A percentile compares a stretch with the other conserved stretches of the same genome.
phyloP scores from a whole-genome alignment of 2,329 filamentous ascomycete genomes.

The Alternaria metachromatica region DNA sequence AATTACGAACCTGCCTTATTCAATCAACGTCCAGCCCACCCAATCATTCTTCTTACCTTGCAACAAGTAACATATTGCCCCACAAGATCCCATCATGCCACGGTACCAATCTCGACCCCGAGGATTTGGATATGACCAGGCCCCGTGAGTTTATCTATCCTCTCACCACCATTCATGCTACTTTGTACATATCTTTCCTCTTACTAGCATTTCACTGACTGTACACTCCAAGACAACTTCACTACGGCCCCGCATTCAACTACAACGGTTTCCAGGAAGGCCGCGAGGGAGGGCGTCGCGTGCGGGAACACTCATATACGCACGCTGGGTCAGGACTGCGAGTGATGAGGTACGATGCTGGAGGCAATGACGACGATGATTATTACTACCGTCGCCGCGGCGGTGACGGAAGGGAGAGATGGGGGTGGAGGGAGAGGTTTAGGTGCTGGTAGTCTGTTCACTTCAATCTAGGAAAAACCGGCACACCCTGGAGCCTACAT shows the following conservation, averaged over 20 bases:
- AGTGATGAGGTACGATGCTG: neutral
- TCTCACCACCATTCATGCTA: neutral
- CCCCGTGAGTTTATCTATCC: neutral
- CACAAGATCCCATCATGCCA: neutral
- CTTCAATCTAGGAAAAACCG: too few relatives aligned
- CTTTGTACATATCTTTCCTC: neutral
- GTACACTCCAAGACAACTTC: neutral
- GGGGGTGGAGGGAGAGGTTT: neutral
- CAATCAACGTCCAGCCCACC: neutral
- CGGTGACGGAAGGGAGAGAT: neutral
- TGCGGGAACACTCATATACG: neutral
- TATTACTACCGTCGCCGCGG: neutral
- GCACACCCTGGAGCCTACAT: neutral
- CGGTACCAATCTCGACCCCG: neutral
- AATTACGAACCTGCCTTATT: neutral
- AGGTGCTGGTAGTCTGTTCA: neutral
- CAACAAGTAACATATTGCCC: neutral
- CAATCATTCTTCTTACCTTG: accelerated
- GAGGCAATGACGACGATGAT: neutral
- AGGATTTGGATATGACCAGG: neutral
- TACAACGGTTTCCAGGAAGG: neutral
- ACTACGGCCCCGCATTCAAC: neutral
- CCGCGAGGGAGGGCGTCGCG: neutral
- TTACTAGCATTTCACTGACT: neutral
- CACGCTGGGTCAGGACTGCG: neutral